Conservation (phyloP, 768 basidiomycete species). For the Pisolithus orientalis region DNA sequence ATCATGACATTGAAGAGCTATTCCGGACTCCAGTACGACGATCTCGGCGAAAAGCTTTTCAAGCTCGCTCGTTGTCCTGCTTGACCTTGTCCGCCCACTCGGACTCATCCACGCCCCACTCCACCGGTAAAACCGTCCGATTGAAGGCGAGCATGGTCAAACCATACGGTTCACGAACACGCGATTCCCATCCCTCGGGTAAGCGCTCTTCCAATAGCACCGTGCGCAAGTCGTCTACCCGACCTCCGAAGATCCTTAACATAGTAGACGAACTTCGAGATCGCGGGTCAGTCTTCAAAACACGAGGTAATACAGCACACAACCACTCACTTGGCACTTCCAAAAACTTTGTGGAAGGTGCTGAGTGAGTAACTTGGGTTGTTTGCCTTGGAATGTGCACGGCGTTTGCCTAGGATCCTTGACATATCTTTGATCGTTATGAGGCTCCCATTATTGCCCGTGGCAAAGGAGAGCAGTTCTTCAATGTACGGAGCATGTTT, state of each 20-base stretch:
- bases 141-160: slow-evolving; percentile 58
- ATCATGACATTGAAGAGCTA: background rate
- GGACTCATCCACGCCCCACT: slow-evolving; percentile 1
- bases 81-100: background rate
- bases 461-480: slow-evolving; percentile 54
- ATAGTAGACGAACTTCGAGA: slow-evolving; percentile 51
- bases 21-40: too few relatives aligned
- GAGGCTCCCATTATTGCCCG: slow-evolving; percentile 45
- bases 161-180: slow-evolving; percentile 46
- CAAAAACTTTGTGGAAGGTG: slow-evolving; percentile 55
- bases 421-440: slow-evolving; percentile 59
- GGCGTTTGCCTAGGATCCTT: slow-evolving; percentile 51
- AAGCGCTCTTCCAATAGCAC: slow-evolving; percentile 66
- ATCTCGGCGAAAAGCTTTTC: background rate
- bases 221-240: slow-evolving; percentile 44
- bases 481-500: slow-evolving; percentile 47
- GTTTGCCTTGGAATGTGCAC: slow-evolving; percentile 44
- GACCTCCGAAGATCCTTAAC: slow-evolving; percentile 59
- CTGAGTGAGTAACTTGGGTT: slow-evolving; percentile 57
- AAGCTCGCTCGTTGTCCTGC: background rate
- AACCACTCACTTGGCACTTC: slow-evolving; percentile 56
- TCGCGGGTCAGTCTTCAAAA: background rate
- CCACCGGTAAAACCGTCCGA: slow-evolving; percentile 1
- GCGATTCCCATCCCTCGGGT: slow-evolving; percentile 66
- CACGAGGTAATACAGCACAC: background rate